Base-by-base conservation (phyloP, 768 basidiomycete genomes). In the Coprinellus aureogranulatus region DNA sequence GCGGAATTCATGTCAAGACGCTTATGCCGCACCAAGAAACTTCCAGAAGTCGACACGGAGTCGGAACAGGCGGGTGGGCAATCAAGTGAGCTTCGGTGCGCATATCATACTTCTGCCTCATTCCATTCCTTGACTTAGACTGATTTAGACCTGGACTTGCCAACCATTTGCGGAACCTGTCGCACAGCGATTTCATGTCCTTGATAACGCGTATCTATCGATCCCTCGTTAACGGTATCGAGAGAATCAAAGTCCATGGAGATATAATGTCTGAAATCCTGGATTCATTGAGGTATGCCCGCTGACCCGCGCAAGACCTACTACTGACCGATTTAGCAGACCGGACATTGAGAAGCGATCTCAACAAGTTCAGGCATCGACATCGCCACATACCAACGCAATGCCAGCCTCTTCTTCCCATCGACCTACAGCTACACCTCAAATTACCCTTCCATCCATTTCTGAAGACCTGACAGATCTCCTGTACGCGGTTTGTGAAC, bases 401-500 rank as follows among this genome's bases (percentile, higher is more conserved):
- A 85, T 82, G 54, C 68, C 74, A 12, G 59, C 64, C 37, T 47
- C 62, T 4, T 56, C 62, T 4, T 56, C 57, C 26, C 70, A 75
- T 45, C 67, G 68, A 48, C 18, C 41, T 6, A 25, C 31, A 14
- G 31, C 14, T 37, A 5, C 53, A 18, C 30, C 50, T 47, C 61
- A 68, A n/a, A 69, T 75, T 2, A 68, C 82, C 40, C 67, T 80
- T 54, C 64, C 77, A 30, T 73, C 77, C 22, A 61, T 85, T 30
- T 80, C 82, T 55, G 85, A 87, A 58, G 92, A 94, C 52, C 72
- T 94, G 10, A 68, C 77, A 8, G 94, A 95, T 62, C 85, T 90
- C 44, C 75, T 97, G 37, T 82, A 87, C 2, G 87, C 92, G 0
- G 83, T 88, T 0, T 84, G 92, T 22, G 96, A 98, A 66, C 81